Base-by-base conservation (phyloP, 768 basidiomycete species). In the Boletellus emodensis region DNA sequence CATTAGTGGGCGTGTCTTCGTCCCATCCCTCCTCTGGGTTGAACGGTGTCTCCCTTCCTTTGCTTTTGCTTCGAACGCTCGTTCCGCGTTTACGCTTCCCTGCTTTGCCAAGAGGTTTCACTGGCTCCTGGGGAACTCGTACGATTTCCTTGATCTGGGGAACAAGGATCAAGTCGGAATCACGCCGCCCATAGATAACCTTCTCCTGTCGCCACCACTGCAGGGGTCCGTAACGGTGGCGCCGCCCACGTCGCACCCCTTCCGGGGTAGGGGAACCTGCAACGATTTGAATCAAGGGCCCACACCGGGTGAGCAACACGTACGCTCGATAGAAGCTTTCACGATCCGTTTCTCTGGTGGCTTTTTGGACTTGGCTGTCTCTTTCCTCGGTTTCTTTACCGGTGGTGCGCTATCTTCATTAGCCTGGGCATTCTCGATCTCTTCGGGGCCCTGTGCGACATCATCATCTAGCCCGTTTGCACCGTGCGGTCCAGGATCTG, bases 121-220 rank as follows among this genome's bases (percentile, higher is more conserved):
- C 63, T 3, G 75, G 68, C 14, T 79, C 78, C 37, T 82, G 75
- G 1, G 77, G 81, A 13, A 83, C 61, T 44, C 79, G 72, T 49
- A 83, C 62, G 48, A 94, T 76, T 66, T 83, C 77, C 63, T 82
- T 74, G 61, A 92, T 86, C 60, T 76, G 78, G 1, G 87, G 76
- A 11, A 88, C 84, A 24, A 80, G 73, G 18, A 77, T 71, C 9
- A 70, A 54, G 20, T 74, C 79, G 7, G 75, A 75, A 9, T 76
- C 71, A 12, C 78, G 76, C 18, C 83, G 78, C 6, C 85, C 86
- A 60, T 92, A 97, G 2, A 94, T 84, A 20, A 92, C 79, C 54
- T 83, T 85, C 70, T 98, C 95, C 57, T 83, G 82, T n/a, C 93
- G 81, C 95, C 95, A 98, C 74, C 79, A 95, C 36, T 90, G 88